A percentile compares a stretch with the other conserved stretches of the same genome.
Conservation (phyloP, 148 eudicot genomes). For the Rhododendron griersonianum region DNA sequence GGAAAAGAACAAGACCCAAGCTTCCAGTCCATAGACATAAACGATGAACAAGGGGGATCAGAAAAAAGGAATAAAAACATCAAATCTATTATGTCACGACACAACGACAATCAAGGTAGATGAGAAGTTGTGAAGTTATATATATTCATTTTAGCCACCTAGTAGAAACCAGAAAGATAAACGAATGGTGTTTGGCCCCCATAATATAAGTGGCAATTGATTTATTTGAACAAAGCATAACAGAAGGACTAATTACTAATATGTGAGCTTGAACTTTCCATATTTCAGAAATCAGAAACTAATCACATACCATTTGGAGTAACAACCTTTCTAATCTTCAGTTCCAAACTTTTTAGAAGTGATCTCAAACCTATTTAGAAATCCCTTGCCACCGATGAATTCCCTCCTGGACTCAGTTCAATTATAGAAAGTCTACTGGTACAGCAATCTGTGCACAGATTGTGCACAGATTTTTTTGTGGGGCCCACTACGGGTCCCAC, state of each 20-base stretch:
- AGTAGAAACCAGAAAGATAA: neutral
- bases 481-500: too few species aligned
- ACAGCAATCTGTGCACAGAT: too few species aligned
- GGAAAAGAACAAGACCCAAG: neutral
- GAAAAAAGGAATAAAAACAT: neutral
- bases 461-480: too few species aligned
- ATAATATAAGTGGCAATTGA: neutral
- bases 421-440: too few species aligned
- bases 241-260: neutral
- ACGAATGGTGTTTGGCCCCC: neutral
- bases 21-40: neutral
- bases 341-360: neutral
- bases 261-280: neutral
- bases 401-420: neutral
- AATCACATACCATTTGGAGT: neutral
- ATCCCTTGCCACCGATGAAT: neutral
- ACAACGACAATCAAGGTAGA: neutral
- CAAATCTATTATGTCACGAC: neutral
- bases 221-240: neutral
- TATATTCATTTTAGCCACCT: neutral
- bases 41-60: neutral
- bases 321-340: neutral
- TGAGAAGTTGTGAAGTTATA: neutral
- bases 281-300: neutral
- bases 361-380: neutral